phyloP scores from a whole-genome alignment of 441 rosid species.

The Erodium texanum region DNA sequence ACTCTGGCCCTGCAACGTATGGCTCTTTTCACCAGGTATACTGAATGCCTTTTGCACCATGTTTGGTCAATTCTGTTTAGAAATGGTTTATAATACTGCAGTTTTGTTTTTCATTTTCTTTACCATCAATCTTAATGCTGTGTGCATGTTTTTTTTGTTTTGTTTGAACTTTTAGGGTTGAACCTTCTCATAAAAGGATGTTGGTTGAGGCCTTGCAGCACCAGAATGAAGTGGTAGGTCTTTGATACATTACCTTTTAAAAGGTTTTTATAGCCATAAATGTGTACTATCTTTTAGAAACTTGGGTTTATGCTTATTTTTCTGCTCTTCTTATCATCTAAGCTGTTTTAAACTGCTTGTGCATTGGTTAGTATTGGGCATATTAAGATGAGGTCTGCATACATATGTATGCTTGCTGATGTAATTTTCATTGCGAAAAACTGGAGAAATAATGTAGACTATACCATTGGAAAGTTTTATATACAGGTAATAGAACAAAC shows the following conservation, averaged over 20 bases:
- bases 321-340: background rate
- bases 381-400: background rate
- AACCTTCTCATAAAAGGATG: constrained; percentile 96
- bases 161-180: constrained; percentile 52
- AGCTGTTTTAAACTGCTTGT: background rate
- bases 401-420: background rate
- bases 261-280: background rate
- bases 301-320: background rate
- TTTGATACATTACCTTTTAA: constrained; percentile 4
- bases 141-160: constrained; percentile 21
- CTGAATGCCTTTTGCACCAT: constrained; percentile 9
- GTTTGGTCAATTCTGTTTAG: constrained; percentile 2
- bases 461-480: background rate
- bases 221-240: constrained; percentile 94
- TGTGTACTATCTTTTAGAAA: background rate
- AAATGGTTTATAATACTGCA: constrained; percentile 5
- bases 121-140: constrained; percentile 10
- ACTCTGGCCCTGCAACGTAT: constrained; percentile 76
- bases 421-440: background rate
- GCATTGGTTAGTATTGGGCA: background rate
- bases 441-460: background rate
- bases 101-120: constrained; percentile 2
- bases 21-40: constrained; percentile 84
- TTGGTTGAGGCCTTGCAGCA: constrained; percentile 93
- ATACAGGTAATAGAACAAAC: background rate